Evolutionary conservation across 805 yeast species (phyloP), one percentile per base, ranked within the genome.

Genomic region (Naumovozyma castellii): DNA sequence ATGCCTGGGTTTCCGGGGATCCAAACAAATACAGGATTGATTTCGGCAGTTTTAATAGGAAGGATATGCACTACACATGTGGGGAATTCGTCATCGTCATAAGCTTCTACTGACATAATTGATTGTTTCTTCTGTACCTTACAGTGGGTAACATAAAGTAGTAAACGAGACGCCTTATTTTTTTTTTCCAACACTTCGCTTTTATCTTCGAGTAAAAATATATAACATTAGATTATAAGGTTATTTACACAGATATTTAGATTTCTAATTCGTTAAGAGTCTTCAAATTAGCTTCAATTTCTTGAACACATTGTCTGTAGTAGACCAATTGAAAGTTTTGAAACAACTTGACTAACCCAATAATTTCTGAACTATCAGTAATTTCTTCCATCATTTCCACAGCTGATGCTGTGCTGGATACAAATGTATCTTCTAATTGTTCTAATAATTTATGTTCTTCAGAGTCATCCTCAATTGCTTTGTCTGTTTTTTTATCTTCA

Each of bases 1-100:
- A 83, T 58, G 0, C 90, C 92, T 0, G 92, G 92, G 48, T 83
- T 83, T 0, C 92, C 92, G 0, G 92, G 90, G 4, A 83, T 67
- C 46, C 81, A 68, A 4, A 76, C 68, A 34, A 81, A 55, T 22
- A 82, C 47, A 9, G 67, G 71, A 10, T 41, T 41, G 28, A 32
- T 33, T 27, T 35, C n/a, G 20, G 27, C 28, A 36, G 28, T 10
- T 2, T 13, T 8, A 17, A 29, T 22, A n/a, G 44, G 34, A 8
- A 18, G 15, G 4, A 44, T 13, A 37, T 53, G 51, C 18, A 43
- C 37, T n/a, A 54, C 39, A 6, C 57, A 46, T 10, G 54, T 46
- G 3, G 57, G 54, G 18, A 38, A 45, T 15, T 32, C 37, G 5
- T 48, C 37, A 17, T 42, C 43, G 18, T 32, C 15, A 13, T 41